Percentiles rank a stretch among this genome's conserved stretches.
Conservation (phyloP, 768 basidiomycete genomes). For the Leccinum disarticulatum region DNA sequence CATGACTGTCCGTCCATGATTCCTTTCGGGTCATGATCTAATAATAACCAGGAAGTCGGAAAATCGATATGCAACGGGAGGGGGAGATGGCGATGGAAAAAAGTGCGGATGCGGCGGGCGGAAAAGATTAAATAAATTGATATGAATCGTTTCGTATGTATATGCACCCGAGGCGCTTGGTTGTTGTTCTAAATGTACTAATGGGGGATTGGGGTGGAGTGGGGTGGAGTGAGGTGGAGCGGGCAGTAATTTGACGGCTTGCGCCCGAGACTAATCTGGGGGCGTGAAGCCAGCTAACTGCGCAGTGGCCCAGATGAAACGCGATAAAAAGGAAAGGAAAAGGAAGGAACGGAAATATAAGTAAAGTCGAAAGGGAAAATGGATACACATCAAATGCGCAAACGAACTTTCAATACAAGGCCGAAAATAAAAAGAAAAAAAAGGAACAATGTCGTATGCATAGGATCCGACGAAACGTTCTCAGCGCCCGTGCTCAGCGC, state of each 20-base stretch:
- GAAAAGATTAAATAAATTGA: not conserved
- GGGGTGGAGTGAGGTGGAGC: not conserved
- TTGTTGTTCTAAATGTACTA: not conserved
- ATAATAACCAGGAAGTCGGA: not conserved
- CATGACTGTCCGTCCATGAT: not conserved
- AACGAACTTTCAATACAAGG: not conserved
- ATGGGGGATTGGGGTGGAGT: not conserved
- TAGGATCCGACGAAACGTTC: not conserved
- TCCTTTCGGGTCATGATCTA: not conserved
- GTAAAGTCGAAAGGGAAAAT: not conserved
- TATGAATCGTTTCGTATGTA: not conserved
- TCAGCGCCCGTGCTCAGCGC: not conserved
- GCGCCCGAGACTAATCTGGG: not conserved
- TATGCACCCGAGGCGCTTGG: not conserved
- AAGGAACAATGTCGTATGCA: not conserved
- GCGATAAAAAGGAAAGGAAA: not conserved
- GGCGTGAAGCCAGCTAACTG: slow-evolving; percentile 2
- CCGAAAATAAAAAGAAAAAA: not conserved
- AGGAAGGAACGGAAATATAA: not conserved
- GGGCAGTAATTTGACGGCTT: not conserved
- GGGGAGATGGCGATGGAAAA: not conserved
- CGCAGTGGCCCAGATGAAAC: not conserved
- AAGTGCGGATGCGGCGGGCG: not conserved
- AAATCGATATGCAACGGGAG: not conserved
- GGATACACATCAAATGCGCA: not conserved